Evolutionary conservation across 1,284 basidiomycete genomes (phyloP), one percentile per base, ranked within the genome.

Genomic region (Coniferiporia sulphurascens): DNA sequence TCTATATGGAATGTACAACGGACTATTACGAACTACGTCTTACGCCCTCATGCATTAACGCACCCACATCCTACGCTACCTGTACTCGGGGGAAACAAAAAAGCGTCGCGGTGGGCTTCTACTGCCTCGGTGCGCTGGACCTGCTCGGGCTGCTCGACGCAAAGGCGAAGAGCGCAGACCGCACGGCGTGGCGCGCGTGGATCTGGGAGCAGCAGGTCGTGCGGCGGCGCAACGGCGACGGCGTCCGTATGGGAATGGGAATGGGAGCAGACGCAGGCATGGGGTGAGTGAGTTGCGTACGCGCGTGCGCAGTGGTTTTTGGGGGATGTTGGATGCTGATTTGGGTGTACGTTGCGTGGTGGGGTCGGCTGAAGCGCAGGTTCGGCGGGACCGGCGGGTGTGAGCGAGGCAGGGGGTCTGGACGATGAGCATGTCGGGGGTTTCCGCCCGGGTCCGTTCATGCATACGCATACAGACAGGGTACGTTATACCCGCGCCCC

Each of bases 21-120:
- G 27, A 27, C 27, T 27, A 27, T 5, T 27, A 5, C 27, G 5
- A 27, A 27, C 27, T 27, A 27, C 27, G 27, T 2, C 2, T 27
- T 27, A 27, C 27, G 27, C 27, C 27, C 27, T 27, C 27, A 27
- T 5, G 27, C 27, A n/a, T n/a, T n/a, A n/a, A n/a, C n/a, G n/a
- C n/a, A n/a, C n/a, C n/a, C n/a, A n/a, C n/a, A n/a, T n/a, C n/a
- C n/a, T n/a, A n/a, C n/a, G n/a, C n/a, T n/a, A n/a, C n/a, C n/a
- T n/a, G n/a, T n/a, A n/a, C n/a, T n/a, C n/a, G n/a, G n/a, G n/a
- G n/a, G n/a, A n/a, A n/a, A n/a, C n/a, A 27, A 27, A 27, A 27
- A 27, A 94, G 93, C 65, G 76, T 94, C 65, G 91, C 89, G 1
- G 69, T 94, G 48, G 84, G 79, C n/a, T 95, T 91, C 75, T 95